Conservation (phyloP, 2,329 filamentous ascomycete species). For the Alternaria sp. region DNA sequence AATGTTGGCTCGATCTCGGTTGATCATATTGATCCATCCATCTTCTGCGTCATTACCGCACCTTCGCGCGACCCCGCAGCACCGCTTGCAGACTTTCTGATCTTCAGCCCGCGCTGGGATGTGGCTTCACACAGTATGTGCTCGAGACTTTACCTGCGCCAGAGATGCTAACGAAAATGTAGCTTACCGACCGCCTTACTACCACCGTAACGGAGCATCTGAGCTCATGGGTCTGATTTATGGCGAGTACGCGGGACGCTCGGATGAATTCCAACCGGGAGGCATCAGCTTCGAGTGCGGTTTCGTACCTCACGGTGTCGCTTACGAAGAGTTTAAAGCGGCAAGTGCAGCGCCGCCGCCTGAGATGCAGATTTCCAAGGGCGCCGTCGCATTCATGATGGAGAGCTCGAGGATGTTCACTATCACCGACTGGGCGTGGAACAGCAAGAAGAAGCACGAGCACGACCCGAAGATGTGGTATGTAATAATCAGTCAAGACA, state of each 20-base stretch:
- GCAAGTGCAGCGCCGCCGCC: constrained; percentile 57
- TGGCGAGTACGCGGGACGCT: constrained; percentile 60
- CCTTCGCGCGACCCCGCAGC: constrained; percentile 64
- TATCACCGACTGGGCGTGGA: constrained; percentile 47
- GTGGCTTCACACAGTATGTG: constrained; percentile 59
- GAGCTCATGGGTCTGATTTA: constrained; percentile 71
- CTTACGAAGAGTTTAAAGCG: constrained; percentile 63
- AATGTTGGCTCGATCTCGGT: constrained; percentile 74
- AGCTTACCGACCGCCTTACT: constrained; percentile 59
- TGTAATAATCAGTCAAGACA: constrained; percentile 1
- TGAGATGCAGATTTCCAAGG: constrained; percentile 51
- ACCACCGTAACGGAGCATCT: constrained; percentile 69
- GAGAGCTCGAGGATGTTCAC: constrained; percentile 55
- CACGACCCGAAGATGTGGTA: constrained; percentile 57
- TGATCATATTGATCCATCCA: constrained; percentile 79
- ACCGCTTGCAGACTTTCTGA: constrained; percentile 69
- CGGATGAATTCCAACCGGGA: constrained; percentile 64
- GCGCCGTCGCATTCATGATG: constrained; percentile 70
- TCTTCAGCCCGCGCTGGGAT: constrained; percentile 70
- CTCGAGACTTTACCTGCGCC: not conserved
- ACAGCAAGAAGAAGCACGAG: constrained; percentile 54
- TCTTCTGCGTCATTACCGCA: constrained; percentile 72
- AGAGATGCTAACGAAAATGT: not conserved
- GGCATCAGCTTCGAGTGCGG: constrained; percentile 70
- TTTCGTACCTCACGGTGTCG: constrained; percentile 71